Evolutionary conservation across 2,329 filamentous ascomycete species (phyloP).

Genomic region (Xylariaceae sp.): DNA sequence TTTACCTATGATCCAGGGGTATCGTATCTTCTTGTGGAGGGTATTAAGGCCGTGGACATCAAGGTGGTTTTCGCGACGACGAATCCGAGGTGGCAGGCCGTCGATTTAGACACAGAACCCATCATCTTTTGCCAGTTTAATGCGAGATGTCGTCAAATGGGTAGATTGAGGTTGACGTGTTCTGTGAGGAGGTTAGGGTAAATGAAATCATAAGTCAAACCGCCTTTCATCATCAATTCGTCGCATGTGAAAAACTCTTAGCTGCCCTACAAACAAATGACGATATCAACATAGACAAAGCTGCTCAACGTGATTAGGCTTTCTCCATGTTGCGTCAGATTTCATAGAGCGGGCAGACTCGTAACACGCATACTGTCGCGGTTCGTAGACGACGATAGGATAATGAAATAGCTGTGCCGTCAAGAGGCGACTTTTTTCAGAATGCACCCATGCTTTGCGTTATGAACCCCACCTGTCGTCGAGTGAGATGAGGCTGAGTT

Average conservation of each 20-base stretch:
- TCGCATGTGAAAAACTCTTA: not conserved
- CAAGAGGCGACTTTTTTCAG: not conserved
- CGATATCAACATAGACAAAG: not conserved
- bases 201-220: not conserved
- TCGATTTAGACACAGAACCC: not conserved
- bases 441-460: not conserved
- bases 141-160: not conserved
- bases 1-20: not conserved
- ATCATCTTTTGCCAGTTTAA: not conserved
- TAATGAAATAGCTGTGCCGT: not conserved
- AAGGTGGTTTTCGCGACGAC: not conserved
- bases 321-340: not conserved
- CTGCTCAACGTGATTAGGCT: not conserved
- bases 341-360: not conserved
- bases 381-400: not conserved
- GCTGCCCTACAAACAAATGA: not conserved
- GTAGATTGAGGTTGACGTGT: not conserved
- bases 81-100: not conserved
- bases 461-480: not conserved
- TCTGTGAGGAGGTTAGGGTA: too few relatives aligned
- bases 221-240: not conserved
- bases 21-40: not conserved
- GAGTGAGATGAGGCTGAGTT: constrained; percentile 4
- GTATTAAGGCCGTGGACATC: not conserved
- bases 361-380: not conserved